Conservation (phyloP, 169 alveolate species). For the Plasmodium falciparum region DNA sequence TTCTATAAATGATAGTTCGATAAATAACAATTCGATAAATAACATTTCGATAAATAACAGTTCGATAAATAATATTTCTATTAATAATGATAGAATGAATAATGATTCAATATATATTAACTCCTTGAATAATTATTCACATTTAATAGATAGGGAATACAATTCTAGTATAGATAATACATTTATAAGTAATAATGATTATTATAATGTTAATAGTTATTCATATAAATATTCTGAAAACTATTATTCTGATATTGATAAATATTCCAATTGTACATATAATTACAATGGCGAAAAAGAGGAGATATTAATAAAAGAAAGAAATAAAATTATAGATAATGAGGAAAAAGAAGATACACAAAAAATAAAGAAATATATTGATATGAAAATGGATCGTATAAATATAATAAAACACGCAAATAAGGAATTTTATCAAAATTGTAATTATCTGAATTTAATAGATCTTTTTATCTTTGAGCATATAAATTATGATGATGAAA, state of each 20-base stretch:
- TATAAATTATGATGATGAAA: not conserved
- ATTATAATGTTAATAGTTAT: conserved; percentile 6
- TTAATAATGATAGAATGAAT: conserved; percentile 1
- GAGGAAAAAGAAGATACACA: not conserved
- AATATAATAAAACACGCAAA: not conserved
- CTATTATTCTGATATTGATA: not conserved
- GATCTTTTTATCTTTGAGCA: conserved; percentile 40
- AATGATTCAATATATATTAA: conserved; percentile 7
- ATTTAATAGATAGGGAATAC: conserved; percentile 10
- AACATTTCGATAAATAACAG: too few species aligned
- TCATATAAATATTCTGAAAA: not conserved
- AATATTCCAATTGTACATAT: conserved; percentile 3
- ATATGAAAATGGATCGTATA: not conserved
- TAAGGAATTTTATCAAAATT: conserved; percentile 7
- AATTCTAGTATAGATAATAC: conserved; percentile 24
- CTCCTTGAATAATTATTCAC: not conserved
- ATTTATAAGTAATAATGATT: not conserved
- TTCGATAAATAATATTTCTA: too few species aligned
- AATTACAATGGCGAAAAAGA: not conserved
- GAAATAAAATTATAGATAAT: not conserved
- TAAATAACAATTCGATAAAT: too few species aligned
- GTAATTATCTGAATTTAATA: conserved; percentile 53
- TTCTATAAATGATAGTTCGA: too few species aligned
- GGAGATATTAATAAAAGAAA: too few species aligned
- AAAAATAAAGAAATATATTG: conserved; percentile 9